A percentile compares a stretch with the other conserved stretches of the same genome.
phyloP scores from a whole-genome alignment of 768 basidiomycete species.

The Lentinula aciculospora region DNA sequence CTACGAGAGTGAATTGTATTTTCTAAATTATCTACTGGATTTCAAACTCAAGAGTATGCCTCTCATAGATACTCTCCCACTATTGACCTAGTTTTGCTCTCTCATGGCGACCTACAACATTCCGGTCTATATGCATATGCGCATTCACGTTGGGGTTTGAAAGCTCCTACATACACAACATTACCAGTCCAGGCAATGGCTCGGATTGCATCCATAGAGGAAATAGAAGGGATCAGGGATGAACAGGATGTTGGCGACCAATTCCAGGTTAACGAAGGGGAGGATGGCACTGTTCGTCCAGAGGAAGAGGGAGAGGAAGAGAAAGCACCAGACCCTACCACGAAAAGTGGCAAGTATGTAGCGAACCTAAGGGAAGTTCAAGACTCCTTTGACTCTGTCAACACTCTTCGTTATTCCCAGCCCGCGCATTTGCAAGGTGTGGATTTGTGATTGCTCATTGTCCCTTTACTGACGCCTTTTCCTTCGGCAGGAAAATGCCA shows the following conservation, averaged over 20 bases:
- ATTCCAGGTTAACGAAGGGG: constrained; percentile 17
- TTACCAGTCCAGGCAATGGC: constrained; percentile 96
- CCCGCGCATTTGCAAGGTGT: constrained; percentile 91
- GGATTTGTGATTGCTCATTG: constrained; percentile 17
- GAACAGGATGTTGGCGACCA: constrained; percentile 64
- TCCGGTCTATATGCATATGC: constrained; percentile 93
- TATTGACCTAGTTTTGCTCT: constrained; percentile 87
- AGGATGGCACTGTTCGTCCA: constrained; percentile 20
- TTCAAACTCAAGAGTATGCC: constrained; percentile 4
- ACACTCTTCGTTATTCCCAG: constrained; percentile 90
- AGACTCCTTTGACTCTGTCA: constrained; percentile 89
- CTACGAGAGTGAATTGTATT: constrained; percentile 57
- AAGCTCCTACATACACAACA: constrained; percentile 89
- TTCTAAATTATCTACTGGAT: constrained; percentile 4
- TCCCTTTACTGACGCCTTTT: constrained; percentile 7
- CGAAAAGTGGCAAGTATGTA: constrained; percentile 53
- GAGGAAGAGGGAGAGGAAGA: constrained; percentile 14
- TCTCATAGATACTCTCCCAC: constrained; percentile 62
- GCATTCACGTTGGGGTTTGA: constrained; percentile 79
- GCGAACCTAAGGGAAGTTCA: constrained; percentile 81
- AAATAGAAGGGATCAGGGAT: constrained; percentile 74
- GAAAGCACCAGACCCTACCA: constrained; percentile 19
- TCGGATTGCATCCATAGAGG: constrained; percentile 84
- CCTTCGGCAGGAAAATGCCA: constrained; percentile 71
- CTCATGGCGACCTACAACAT: constrained; percentile 88